Conservation (phyloP, 257 asterid species). For the Fraxinus anomala region DNA sequence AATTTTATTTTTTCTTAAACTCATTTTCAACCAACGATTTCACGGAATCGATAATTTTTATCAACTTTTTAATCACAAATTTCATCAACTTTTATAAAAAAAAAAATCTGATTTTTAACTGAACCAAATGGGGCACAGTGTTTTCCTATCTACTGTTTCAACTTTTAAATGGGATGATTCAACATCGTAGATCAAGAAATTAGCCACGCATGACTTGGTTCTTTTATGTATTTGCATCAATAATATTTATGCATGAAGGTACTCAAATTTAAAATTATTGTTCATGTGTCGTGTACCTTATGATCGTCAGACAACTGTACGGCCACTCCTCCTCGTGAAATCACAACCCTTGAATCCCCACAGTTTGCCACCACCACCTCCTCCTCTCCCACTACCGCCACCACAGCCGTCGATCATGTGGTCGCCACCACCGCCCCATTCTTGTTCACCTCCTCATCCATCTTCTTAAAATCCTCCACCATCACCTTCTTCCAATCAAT, state of each 20-base stretch:
- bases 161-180: too few relatives aligned
- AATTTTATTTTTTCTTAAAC: too few relatives aligned
- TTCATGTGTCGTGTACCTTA: constrained; percentile 40
- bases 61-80: too few relatives aligned
- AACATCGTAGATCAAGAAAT: too few relatives aligned
- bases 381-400: constrained; percentile 66
- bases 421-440: constrained; percentile 56
- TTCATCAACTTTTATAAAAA: too few relatives aligned
- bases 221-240: not conserved
- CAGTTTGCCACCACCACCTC: constrained; percentile 73
- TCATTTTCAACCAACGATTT: too few relatives aligned
- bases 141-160: too few relatives aligned
- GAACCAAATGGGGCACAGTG: too few relatives aligned
- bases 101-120: too few relatives aligned
- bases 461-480: constrained; percentile 49
- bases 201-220: too few relatives aligned
- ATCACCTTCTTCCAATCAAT: constrained; percentile 58
- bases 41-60: too few relatives aligned
- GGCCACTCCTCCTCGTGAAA: constrained; percentile 59
- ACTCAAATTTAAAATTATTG: not conserved
- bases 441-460: constrained; percentile 63
- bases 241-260: not conserved
- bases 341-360: constrained; percentile 83
- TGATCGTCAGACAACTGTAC: constrained; percentile 67
- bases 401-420: constrained; percentile 64